phyloP scores from a whole-genome alignment of 2,329 filamentous ascomycete genomes.

The Alternaria atra region DNA sequence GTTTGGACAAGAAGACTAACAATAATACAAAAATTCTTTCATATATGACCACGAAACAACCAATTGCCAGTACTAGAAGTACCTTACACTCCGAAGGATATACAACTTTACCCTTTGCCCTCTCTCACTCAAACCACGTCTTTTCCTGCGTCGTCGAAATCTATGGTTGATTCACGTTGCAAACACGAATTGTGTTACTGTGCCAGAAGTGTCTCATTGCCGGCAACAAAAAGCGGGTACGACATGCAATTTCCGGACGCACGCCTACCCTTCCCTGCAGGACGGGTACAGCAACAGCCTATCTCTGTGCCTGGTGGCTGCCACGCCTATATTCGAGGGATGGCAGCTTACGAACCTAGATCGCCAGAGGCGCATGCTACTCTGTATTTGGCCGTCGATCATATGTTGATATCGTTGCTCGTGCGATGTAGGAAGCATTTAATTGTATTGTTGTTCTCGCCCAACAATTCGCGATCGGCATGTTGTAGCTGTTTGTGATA shows the following conservation, averaged over 20 bases:
- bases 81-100: neutral
- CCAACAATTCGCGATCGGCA: conserved; percentile 3
- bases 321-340: conserved; percentile 7
- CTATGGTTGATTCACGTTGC: neutral
- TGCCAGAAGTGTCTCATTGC: neutral
- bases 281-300: neutral
- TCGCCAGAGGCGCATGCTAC: conserved; percentile 12
- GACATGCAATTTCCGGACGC: neutral
- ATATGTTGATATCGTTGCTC: neutral
- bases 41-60: no score
- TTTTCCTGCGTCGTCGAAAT: neutral
- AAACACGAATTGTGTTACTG: neutral
- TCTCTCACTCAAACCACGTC: neutral
- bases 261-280: neutral
- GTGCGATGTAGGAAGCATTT: neutral
- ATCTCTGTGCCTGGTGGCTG: neutral
- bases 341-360: neutral
- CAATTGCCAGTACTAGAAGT: neutral
- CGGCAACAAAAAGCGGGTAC: neutral
- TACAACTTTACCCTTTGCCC: neutral
- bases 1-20: no score
- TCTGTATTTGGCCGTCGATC: conserved; percentile 2
- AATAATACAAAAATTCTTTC: no score
- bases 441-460: neutral
- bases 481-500: conserved; percentile 6